These are phyloP conservation scores for Tuber melanosporum DNA, from an alignment of 495 filamentous ascomycete species.

Conservation along the genomic window DNA sequence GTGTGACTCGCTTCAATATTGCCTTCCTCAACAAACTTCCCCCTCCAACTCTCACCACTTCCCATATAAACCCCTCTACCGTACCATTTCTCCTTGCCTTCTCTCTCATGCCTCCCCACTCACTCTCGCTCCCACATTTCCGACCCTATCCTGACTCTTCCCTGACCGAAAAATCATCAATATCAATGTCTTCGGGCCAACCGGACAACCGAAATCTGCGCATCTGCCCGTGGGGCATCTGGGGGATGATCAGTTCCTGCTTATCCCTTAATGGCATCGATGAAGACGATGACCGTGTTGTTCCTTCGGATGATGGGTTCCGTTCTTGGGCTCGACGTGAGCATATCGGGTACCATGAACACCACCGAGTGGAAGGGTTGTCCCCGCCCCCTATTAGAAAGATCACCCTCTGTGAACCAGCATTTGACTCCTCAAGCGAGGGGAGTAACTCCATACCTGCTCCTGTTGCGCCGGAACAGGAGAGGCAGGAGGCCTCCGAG, in stretches of 20 bases:
- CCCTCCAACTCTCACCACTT: not conserved
- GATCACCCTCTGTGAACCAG: not conserved
- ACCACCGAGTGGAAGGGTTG: not conserved
- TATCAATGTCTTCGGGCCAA: not conserved
- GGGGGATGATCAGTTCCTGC: not conserved
- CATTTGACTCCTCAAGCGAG: not conserved
- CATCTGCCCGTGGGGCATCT: not conserved
- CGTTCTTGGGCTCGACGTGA: too few relatives aligned
- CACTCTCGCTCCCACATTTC: not conserved
- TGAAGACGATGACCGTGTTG: not conserved
- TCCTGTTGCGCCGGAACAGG: not conserved
- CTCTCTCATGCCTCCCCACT: not conserved
- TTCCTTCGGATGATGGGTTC: not conserved
- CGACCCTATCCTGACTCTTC: not conserved
- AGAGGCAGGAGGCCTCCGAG: not conserved
- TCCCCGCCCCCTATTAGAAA: not conserved
- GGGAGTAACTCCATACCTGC: not conserved
- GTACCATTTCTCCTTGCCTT: not conserved
- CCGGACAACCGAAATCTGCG: not conserved
- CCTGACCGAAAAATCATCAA: not conserved
- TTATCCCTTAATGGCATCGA: not conserved
- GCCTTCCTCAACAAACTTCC: not conserved
- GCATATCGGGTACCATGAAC: too few relatives aligned
- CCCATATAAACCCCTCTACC: too few relatives aligned
- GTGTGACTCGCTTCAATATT: not conserved